phyloP scores from a whole-genome alignment of 1,284 basidiomycete species.

The Sanghuangporus baumii region DNA sequence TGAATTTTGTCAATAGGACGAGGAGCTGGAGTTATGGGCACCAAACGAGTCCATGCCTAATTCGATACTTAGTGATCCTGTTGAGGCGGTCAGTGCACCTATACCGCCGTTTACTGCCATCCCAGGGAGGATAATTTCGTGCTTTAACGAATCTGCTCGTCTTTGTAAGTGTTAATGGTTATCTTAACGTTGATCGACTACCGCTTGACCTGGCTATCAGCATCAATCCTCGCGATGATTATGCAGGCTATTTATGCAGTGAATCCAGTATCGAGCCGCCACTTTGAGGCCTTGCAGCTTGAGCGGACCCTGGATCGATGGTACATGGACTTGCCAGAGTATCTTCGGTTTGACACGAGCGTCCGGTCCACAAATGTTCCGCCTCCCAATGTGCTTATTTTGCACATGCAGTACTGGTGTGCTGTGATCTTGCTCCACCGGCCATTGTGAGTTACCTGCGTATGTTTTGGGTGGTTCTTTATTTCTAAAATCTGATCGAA shows the following conservation, averaged over 20 bases:
- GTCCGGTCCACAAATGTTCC: constrained; percentile 35
- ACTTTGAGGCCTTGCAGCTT: constrained; percentile 51
- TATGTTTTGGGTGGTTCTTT: neutral
- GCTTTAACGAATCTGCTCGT: constrained; percentile 71
- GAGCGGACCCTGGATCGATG: constrained; percentile 73
- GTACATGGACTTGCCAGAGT: constrained; percentile 68
- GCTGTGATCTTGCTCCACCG: constrained; percentile 73
- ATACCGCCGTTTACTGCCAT: constrained; percentile 27
- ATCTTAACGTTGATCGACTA: neutral
- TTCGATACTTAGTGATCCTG: constrained; percentile 5
- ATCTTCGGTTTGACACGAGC: constrained; percentile 58
- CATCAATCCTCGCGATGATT: constrained; percentile 60
- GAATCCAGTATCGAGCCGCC: constrained; percentile 48
- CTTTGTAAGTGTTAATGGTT: constrained; percentile 47
- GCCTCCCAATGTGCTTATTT: constrained; percentile 60
- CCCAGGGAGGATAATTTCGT: constrained; percentile 57
- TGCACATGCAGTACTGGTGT: constrained; percentile 88
- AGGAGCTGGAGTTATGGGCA: constrained; percentile 58
- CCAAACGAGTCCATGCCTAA: constrained; percentile 35
- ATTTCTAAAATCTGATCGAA: neutral
- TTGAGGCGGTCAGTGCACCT: constrained; percentile 5
- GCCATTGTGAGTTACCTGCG: constrained; percentile 59
- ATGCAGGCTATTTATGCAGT: constrained; percentile 74
- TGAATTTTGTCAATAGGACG: constrained; percentile 33
- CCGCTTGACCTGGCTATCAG: constrained; percentile 29